These are phyloP conservation scores for Aphanomyces astaci DNA, from an alignment of 352 stramenopile genomes.

Conservation along the genomic window DNA sequence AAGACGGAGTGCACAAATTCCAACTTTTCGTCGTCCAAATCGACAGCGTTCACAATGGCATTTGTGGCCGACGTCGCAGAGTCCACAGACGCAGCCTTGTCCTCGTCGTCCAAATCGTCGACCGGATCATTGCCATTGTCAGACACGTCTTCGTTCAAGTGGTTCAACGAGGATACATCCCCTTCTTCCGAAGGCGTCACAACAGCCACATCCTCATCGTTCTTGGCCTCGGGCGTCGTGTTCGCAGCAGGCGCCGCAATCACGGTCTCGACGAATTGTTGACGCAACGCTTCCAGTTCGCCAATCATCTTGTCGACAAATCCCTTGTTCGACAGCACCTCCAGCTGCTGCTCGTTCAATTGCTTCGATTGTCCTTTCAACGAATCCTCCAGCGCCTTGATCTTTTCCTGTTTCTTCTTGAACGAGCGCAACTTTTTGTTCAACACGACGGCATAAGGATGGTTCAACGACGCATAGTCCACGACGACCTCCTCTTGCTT, in stretches of 20 bases:
- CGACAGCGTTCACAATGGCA: neutral
- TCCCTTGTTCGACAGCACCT: conserved; percentile 55
- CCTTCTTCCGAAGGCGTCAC: conserved; percentile 17
- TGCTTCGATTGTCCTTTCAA: conserved; percentile 24
- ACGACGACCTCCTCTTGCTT: neutral
- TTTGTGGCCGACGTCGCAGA: neutral
- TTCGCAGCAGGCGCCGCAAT: too few species aligned
- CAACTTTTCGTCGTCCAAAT: conserved; percentile 32
- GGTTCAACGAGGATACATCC: conserved; percentile 7
- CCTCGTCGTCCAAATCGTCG: conserved; percentile 16
- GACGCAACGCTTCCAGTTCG: conserved; percentile 65
- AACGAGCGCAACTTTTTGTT: conserved; percentile 75
- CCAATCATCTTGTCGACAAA: conserved; percentile 65
- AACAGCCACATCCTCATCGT: neutral
- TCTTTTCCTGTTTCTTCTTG: conserved; percentile 84
- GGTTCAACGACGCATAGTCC: conserved; percentile 24
- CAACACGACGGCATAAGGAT: conserved; percentile 73
- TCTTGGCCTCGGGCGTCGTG: neutral
- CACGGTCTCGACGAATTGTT: conserved; percentile 52
- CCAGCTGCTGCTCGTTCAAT: conserved; percentile 67
- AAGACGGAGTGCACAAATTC: conserved; percentile 55
- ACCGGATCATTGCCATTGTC: neutral
- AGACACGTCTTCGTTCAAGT: neutral
- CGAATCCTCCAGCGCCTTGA: conserved; percentile 45
- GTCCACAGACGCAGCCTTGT: conserved; percentile 14